Evolutionary conservation across 2,329 filamentous ascomycete species (phyloP), one percentile per base, ranked within the genome.

Genomic region (Penicillium sp.): DNA sequence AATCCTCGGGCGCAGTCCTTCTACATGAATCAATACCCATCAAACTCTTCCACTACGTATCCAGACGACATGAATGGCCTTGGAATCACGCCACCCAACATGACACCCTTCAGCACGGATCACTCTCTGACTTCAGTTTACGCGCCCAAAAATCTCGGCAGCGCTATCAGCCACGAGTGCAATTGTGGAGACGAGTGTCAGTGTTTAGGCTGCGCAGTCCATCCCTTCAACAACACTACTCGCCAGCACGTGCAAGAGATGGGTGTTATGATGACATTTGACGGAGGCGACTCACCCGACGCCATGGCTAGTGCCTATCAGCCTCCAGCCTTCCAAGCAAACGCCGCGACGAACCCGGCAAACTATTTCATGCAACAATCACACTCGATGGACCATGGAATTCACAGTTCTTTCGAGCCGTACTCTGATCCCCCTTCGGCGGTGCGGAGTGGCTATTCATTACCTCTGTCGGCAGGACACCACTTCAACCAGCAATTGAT

Each of bases 141-240:
- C 51, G 35, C 39, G 54, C 35, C 52, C 45, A 51, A 59, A 20
- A 54, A 17, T 6, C 20, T 64, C 11, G 51, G 50, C 5, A 58
- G 60, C 10, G 68, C 73, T 17, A 55, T 68, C n/a, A 68, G 63
- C 12, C 71, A 76, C 62, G 71, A 73, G 8, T 81, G 79, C 59
- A 69, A 68, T 43, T 81, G 79, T 61, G 79, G 79, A 22, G 75
- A 80, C 51, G 71, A 71, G 6, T 82, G 79, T 57, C 74, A 80
- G 61, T 82, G 79, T 62, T 63, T 81, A 34, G 79, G 77, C 15
- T 82, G 79, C 66, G 74, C 76, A 15, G 70, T 75, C 39, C 79
- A 82, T 64, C 79, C 79, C 2, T 81, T 76, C 63, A 82, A 82
- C 61, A 73, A 73, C 31, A 78, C 77, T 11, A 81, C 79, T 1